Conservation (phyloP, 371 early-diverging fungal genomes). For the Mortierella sp. region DNA sequence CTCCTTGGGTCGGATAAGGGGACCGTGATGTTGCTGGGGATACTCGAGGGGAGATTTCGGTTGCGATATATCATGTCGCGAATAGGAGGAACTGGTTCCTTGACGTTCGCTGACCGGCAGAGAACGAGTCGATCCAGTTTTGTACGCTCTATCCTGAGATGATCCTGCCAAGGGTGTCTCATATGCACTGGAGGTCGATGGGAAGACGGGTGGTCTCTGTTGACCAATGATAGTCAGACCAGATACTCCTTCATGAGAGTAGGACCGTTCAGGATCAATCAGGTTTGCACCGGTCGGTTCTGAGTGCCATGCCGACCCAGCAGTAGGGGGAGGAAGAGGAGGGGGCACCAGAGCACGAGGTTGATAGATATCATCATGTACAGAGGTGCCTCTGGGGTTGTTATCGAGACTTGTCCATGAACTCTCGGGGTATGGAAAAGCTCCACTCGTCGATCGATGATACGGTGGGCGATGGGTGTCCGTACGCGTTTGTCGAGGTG, state of each 20-base stretch:
- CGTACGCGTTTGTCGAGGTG: neutral
- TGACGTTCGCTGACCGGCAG: slow-evolving; percentile 16
- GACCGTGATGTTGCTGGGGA: neutral
- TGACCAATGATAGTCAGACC: neutral
- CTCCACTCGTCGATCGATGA: neutral
- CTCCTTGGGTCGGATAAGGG: neutral
- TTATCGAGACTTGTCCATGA: neutral
- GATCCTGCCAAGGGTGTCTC: neutral
- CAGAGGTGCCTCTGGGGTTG: neutral
- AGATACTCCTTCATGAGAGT: neutral
- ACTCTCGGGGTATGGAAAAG: neutral
- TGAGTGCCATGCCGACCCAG: neutral
- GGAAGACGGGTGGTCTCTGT: neutral
- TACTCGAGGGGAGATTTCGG: neutral
- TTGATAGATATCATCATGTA: neutral
- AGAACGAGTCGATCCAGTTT: slow-evolving; percentile 8
- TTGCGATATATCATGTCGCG: neutral
- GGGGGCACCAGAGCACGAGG: neutral
- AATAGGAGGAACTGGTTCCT: neutral
- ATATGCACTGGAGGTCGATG: neutral
- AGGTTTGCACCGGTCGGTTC: neutral
- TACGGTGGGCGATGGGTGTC: neutral
- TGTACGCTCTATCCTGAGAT: too few species aligned
- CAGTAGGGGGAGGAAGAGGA: neutral
- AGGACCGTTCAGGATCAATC: neutral